Percentiles rank a stretch among this genome's conserved stretches.
Conservation (phyloP, 768 basidiomycete genomes). For the Pisolithus marmoratus region DNA sequence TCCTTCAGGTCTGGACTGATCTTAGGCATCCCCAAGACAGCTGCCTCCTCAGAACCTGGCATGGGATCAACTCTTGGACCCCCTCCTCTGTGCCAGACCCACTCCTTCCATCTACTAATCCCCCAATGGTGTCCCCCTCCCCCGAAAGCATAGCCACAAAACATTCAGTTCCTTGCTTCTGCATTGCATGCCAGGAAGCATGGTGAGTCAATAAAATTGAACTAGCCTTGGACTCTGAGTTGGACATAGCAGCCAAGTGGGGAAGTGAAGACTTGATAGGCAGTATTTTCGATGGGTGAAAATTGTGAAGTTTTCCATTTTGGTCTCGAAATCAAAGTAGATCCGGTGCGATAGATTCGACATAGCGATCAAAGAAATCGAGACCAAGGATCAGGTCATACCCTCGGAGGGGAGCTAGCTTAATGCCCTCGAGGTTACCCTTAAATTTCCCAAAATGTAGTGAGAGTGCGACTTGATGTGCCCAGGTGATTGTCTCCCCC, state of each 20-base stretch:
- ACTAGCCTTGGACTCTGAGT: background rate
- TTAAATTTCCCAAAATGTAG: background rate
- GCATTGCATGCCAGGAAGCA: background rate
- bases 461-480: background rate
- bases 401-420: background rate
- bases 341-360: background rate
- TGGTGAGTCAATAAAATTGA: background rate
- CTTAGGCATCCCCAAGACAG: background rate
- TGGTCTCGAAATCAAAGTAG: background rate
- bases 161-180: background rate
- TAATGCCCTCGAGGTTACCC: background rate
- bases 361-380: background rate
- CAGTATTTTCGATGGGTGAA: background rate
- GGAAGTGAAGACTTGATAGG: background rate
- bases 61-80: background rate
- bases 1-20: background rate
- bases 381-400: background rate
- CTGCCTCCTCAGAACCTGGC: background rate
- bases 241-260: background rate
- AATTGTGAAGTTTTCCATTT: background rate
- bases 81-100: background rate
- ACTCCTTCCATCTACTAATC: background rate
- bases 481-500: background rate
- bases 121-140: background rate
- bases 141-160: background rate